Evolutionary conservation across 2,329 filamentous ascomycete genomes (phyloP).

Genomic region (Hypoxylon sp.): DNA sequence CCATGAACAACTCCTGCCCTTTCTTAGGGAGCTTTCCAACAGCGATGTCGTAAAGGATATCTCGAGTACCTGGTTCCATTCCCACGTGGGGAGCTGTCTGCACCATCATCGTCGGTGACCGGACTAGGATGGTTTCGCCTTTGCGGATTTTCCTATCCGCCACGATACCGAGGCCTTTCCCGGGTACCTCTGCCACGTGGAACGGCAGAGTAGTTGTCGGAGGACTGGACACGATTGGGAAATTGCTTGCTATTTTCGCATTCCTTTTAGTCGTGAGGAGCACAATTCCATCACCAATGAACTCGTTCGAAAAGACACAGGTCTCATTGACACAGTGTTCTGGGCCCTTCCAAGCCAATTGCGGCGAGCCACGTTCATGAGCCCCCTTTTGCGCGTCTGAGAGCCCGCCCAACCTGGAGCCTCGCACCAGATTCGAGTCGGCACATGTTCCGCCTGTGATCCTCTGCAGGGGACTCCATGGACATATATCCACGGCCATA

Average conservation of each 20-base stretch:
- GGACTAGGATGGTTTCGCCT: slow-evolving; percentile 54
- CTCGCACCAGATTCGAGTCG: slow-evolving; percentile 2
- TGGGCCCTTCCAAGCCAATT: slow-evolving; percentile 41
- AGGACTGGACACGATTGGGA: slow-evolving; percentile 17
- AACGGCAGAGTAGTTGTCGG: slow-evolving; percentile 45
- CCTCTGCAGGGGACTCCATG: slow-evolving; percentile 31
- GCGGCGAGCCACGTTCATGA: not conserved
- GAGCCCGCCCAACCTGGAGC: not conserved
- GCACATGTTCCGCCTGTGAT: slow-evolving; percentile 34
- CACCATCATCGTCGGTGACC: slow-evolving; percentile 51
- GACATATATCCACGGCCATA: slow-evolving; percentile 30
- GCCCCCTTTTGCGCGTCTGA: not conserved
- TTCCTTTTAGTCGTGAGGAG: slow-evolving; percentile 45
- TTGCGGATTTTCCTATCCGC: slow-evolving; percentile 53
- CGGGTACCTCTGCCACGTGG: slow-evolving; percentile 47
- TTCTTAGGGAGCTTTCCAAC: slow-evolving; percentile 47
- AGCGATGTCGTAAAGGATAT: slow-evolving; percentile 50
- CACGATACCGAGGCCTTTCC: slow-evolving; percentile 55
- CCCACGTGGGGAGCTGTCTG: slow-evolving; percentile 43
- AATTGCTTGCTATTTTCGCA: slow-evolving; percentile 39
- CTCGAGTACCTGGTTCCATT: slow-evolving; percentile 36
- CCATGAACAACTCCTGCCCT: slow-evolving; percentile 46
- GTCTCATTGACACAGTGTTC: slow-evolving; percentile 46
- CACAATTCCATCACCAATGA: slow-evolving; percentile 43
- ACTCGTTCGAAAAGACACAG: slow-evolving; percentile 45